phyloP scores from a whole-genome alignment of 2,329 filamentous ascomycete genomes.

The Annulohypoxylon truncatum region DNA sequence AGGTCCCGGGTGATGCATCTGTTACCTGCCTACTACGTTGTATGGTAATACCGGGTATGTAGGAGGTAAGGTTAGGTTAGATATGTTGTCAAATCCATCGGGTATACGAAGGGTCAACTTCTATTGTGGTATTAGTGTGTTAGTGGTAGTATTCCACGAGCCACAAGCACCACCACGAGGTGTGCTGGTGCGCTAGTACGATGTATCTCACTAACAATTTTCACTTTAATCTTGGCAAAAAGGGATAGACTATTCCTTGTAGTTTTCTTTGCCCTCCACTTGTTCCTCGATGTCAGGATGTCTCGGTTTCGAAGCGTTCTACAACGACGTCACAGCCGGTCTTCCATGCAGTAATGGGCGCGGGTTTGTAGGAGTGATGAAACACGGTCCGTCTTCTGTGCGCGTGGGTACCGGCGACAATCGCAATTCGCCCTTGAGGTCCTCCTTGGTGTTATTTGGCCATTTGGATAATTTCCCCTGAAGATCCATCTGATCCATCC shows the following conservation, averaged over 20 bases:
- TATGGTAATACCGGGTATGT: neutral
- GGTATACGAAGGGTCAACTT: slow-evolving; percentile 18
- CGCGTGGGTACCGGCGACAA: slow-evolving; percentile 39
- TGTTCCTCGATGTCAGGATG: slow-evolving; percentile 6
- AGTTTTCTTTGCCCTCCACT: slow-evolving; percentile 9
- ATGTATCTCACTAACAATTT: slow-evolving; percentile 21
- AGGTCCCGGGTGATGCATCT: neutral
- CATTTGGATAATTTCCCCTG: slow-evolving; percentile 35
- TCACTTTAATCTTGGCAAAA: slow-evolving; percentile 6
- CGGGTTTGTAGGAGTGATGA: slow-evolving; percentile 27
- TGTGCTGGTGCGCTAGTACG: neutral
- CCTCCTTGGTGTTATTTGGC: slow-evolving; percentile 1
- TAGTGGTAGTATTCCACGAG: neutral
- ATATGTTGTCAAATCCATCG: neutral
- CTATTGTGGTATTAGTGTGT: neutral
- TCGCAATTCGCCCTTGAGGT: slow-evolving; percentile 35
- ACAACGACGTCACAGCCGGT: slow-evolving; percentile 35
- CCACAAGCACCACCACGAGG: neutral
- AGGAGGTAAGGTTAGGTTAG: neutral
- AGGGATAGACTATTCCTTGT: slow-evolving; percentile 5
- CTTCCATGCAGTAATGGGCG: neutral
- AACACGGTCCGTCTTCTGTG: slow-evolving; percentile 34
- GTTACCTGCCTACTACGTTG: slow-evolving; percentile 17
- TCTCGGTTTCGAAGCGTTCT: slow-evolving; percentile 36
- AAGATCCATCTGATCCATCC: slow-evolving; percentile 28